A percentile compares a stretch with the other conserved stretches of the same genome.
Conservation (phyloP, 371 early-diverging fungal species). For the Chytridiales sp. region DNA sequence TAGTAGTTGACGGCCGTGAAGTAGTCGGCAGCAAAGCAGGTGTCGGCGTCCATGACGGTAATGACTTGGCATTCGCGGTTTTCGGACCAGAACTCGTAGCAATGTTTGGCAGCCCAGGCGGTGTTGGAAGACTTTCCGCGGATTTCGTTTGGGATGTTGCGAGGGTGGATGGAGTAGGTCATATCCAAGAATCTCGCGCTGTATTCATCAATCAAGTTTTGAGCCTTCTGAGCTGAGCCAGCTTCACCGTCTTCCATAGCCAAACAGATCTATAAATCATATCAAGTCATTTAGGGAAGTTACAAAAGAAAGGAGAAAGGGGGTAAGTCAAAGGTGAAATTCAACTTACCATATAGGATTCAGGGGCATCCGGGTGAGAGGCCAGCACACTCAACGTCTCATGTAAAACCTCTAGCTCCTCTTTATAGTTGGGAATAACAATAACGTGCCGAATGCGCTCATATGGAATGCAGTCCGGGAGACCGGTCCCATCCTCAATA, state of each 20-base stretch:
- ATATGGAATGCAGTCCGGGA: slow-evolving; percentile 5
- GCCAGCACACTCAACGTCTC: slow-evolving; percentile 27
- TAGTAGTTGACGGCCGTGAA: slow-evolving; percentile 26
- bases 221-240: slow-evolving; percentile 56
- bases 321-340: not conserved
- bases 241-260: slow-evolving; percentile 68
- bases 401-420: slow-evolving; percentile 27
- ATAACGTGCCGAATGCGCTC: slow-evolving; percentile 44
- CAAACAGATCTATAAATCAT: slow-evolving; percentile 52
- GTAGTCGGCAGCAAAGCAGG: slow-evolving; percentile 57
- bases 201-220: slow-evolving; percentile 43
- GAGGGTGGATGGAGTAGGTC: slow-evolving; percentile 60
- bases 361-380: slow-evolving; percentile 14
- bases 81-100: slow-evolving; percentile 18
- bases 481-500: not conserved
- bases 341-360: slow-evolving; percentile 26
- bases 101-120: slow-evolving; percentile 48
- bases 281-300: slow-evolving; percentile 28
- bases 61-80: slow-evolving; percentile 38
- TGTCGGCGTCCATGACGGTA: slow-evolving; percentile 63
- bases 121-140: slow-evolving; percentile 69
- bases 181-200: slow-evolving; percentile 49
- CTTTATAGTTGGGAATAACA: slow-evolving; percentile 64
- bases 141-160: slow-evolving; percentile 59
- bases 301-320: slow-evolving; percentile 47